These are phyloP conservation scores for Coelastrella sp. DNA, from an alignment of 139 green algal genomes.

Conservation along the genomic window DNA sequence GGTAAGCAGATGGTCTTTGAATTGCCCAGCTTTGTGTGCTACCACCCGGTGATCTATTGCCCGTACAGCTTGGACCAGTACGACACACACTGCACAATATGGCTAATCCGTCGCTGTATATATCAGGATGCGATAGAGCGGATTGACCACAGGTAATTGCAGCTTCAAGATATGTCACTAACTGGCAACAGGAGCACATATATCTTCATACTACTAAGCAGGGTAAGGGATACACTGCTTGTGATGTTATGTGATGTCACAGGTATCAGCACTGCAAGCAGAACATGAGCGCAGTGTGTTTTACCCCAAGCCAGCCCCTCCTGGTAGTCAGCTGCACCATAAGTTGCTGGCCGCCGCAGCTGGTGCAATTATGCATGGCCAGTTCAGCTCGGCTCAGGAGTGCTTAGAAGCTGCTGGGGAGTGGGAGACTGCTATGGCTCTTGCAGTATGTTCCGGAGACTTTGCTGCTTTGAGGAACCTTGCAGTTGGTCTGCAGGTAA, in stretches of 20 bases:
- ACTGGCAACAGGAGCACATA: too few species aligned
- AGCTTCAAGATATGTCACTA: too few species aligned
- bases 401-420: constrained; percentile 52
- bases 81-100: too few species aligned
- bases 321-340: constrained; percentile 50
- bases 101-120: too few species aligned
- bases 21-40: background rate
- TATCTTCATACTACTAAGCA: too few species aligned
- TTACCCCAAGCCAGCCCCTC: constrained; percentile 50
- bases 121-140: too few species aligned
- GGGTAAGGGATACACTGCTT: too few species aligned
- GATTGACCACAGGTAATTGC: too few species aligned
- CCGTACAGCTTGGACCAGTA: too few species aligned
- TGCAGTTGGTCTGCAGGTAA: constrained; percentile 25
- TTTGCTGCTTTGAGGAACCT: constrained; percentile 41
- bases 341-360: constrained; percentile 58
- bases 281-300: constrained; percentile 49
- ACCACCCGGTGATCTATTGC: too few species aligned
- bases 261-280: constrained; percentile 42
- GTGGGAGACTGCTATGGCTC: constrained; percentile 56
- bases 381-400: constrained; percentile 36
- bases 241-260: background rate
- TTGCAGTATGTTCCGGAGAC: constrained; percentile 53
- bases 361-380: constrained; percentile 58
- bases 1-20: background rate